Evolutionary conservation across 1,284 basidiomycete species (phyloP).

Genomic region (Leccinum subfulvum): DNA sequence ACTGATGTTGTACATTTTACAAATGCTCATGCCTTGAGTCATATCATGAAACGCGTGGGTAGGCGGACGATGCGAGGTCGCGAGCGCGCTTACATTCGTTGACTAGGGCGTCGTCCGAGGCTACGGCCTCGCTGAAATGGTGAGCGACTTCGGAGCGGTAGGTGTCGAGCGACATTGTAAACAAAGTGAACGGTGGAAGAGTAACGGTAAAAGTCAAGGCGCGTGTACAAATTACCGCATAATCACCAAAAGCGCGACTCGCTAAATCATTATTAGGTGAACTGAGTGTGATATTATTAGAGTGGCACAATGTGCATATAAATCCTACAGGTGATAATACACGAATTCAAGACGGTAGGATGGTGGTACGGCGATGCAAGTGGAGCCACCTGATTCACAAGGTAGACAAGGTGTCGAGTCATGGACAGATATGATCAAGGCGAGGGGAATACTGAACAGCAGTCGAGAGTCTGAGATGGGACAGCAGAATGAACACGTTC

Average conservation of each 20-base stretch:
- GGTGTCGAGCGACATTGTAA: slow-evolving; percentile 26
- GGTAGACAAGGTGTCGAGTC: slow-evolving; percentile 17
- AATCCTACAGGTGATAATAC: slow-evolving; percentile 35
- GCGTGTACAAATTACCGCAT: not conserved
- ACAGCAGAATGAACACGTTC: slow-evolving; percentile 3
- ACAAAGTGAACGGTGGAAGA: too few species aligned
- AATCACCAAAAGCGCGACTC: slow-evolving; percentile 17
- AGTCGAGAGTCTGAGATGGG: slow-evolving; percentile 8
- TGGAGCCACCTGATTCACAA: slow-evolving; percentile 18
- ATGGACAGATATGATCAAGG: slow-evolving; percentile 22
- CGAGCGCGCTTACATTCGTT: slow-evolving; percentile 46
- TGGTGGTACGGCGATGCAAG: slow-evolving; percentile 20
- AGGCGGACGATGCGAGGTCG: not conserved
- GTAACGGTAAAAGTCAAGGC: not conserved
- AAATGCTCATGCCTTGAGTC: slow-evolving; percentile 57
- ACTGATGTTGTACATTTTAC: slow-evolving; percentile 58
- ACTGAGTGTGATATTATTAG: slow-evolving; percentile 27
- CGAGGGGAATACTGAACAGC: slow-evolving; percentile 21
- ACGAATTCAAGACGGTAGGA: slow-evolving; percentile 23
- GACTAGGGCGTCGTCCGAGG: slow-evolving; percentile 37
- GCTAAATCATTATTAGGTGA: not conserved
- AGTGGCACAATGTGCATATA: slow-evolving; percentile 16
- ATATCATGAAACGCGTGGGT: slow-evolving; percentile 10
- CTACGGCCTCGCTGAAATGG: slow-evolving; percentile 35
- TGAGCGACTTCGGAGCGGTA: slow-evolving; percentile 30